phyloP scores from a whole-genome alignment of 345 rosid genomes.

The Heritiera fomes region DNA sequence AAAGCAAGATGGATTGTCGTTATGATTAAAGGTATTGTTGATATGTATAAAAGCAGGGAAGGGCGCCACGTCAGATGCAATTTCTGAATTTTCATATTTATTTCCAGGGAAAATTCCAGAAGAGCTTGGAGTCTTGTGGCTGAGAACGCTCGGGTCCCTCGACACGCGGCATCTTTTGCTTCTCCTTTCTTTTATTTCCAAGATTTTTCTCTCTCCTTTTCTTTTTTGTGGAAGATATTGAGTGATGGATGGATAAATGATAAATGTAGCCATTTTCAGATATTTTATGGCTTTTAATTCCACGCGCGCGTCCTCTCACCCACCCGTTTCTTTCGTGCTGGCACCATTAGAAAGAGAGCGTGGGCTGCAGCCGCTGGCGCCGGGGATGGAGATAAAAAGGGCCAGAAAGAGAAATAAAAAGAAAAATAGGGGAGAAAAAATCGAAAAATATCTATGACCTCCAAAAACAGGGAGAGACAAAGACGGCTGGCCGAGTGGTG shows the following conservation, averaged over 20 bases:
- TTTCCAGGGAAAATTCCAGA: conserved; percentile 42
- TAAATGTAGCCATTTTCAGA: conserved; percentile 9
- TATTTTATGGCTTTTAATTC: background rate
- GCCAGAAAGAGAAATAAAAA: background rate
- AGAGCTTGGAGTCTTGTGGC: conserved; percentile 48
- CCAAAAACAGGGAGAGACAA: conserved; percentile 23
- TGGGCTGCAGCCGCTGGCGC: accelerated
- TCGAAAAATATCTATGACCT: conserved; percentile 8
- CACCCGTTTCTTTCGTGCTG: background rate
- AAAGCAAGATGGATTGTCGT: background rate
- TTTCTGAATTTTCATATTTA: background rate
- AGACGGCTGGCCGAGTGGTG: conserved; percentile 29
- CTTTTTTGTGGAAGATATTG: conserved; percentile 30
- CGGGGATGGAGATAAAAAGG: background rate
- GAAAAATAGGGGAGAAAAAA: background rate
- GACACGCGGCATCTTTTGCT: conserved; percentile 38
- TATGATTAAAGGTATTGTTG: no score
- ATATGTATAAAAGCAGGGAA: background rate
- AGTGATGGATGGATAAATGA: conserved; percentile 20
- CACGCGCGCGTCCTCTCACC: conserved; percentile 1
- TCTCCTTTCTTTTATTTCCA: background rate
- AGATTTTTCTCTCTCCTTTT: background rate
- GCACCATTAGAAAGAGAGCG: background rate
- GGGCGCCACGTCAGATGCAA: conserved; percentile 45
- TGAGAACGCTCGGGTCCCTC: conserved; percentile 29